Evolutionary conservation across 495 filamentous ascomycete species (phyloP).

Genomic region (Podospora pseudocomata): DNA sequence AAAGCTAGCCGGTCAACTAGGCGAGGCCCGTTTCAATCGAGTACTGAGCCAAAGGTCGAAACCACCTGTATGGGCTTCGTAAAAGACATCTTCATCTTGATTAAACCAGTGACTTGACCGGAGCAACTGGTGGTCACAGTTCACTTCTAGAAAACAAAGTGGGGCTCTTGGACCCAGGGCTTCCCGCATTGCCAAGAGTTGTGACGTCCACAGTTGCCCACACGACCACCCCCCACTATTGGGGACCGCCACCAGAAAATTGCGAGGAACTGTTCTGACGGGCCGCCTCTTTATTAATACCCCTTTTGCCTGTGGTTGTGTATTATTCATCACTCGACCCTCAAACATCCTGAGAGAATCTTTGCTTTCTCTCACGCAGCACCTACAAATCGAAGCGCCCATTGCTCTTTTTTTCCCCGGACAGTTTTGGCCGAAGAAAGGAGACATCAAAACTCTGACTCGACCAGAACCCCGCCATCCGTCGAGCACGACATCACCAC

Average conservation of each 20-base stretch:
- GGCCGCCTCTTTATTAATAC: constrained; percentile 1
- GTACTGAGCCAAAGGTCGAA: not conserved
- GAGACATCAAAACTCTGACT: not conserved
- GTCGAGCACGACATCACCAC: not conserved
- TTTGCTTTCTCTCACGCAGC: not conserved
- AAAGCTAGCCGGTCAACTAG: not conserved
- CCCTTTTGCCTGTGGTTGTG: not conserved
- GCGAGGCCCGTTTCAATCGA: not conserved
- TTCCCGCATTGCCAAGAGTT: constrained; percentile 26
- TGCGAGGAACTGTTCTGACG: not conserved
- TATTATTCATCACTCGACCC: constrained; percentile 1
- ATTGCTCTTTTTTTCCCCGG: not conserved
- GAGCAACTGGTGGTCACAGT: not conserved
- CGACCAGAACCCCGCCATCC: constrained; percentile 2
- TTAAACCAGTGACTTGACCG: not conserved
- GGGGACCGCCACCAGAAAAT: constrained; percentile 32
- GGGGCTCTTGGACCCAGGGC: constrained; percentile 11
- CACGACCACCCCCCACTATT: constrained; percentile 13
- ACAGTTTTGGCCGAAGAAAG: not conserved
- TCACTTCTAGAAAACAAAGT: not conserved
- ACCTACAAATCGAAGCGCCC: not conserved
- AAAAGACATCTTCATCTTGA: not conserved
- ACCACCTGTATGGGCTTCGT: not conserved
- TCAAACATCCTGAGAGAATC: not conserved
- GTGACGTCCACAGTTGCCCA: constrained; percentile 29